Percentiles rank a stretch among this genome's conserved stretches.
phyloP scores from a whole-genome alignment of 202 grass and related monocot species.

The Alloteropsis angusta region DNA sequence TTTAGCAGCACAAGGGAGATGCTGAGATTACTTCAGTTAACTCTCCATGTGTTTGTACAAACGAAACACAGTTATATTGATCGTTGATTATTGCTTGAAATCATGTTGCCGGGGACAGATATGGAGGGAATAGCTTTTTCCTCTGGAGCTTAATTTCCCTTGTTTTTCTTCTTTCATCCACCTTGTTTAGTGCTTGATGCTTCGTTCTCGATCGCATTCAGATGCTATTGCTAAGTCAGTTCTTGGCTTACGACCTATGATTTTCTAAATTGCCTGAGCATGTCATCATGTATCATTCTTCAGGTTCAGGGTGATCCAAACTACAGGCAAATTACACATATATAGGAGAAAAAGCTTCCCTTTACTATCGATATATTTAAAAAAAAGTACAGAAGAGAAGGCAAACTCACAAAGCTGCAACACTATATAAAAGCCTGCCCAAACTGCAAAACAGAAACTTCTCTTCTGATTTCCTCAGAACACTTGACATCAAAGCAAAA shows the following conservation, averaged over 20 bases:
- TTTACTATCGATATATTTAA: no score
- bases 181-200: background rate
- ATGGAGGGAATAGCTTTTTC: background rate
- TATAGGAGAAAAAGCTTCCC: no score
- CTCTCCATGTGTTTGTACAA: conserved; percentile 57
- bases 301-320: background rate
- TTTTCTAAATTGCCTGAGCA: background rate
- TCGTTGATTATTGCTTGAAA: conserved; percentile 27
- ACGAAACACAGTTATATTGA: conserved; percentile 37
- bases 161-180: no score
- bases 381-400: background rate
- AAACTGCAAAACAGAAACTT: background rate
- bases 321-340: no score
- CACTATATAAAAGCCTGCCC: background rate
- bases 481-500: background rate
- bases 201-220: background rate
- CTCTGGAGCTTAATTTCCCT: background rate
- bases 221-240: background rate
- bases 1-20: conserved; percentile 44
- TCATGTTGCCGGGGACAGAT: background rate
- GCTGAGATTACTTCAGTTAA: conserved; percentile 34
- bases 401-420: background rate
- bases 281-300: background rate
- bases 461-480: background rate
- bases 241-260: background rate